Base-by-base conservation (phyloP, 805 yeast species). In the Candida incommunis region DNA sequence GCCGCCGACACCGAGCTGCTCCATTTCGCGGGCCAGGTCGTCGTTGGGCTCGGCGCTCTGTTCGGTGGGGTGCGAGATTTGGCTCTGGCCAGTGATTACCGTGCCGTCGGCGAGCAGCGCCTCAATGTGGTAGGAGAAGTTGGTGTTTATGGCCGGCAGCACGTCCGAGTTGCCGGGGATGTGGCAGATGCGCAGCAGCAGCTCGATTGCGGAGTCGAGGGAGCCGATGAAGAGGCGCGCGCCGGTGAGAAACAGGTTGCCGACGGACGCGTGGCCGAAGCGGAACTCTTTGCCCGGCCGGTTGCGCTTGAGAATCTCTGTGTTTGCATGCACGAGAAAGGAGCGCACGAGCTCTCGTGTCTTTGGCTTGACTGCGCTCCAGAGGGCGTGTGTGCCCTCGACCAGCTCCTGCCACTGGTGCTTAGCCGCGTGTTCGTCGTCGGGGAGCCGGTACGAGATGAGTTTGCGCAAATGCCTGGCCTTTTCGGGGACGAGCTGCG, bases 61-160 rank as follows among this genome's bases (percentile, higher is more conserved):
- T 18, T 31, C 37, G 9, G 37, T 5, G 1, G 97, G 97, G 62
- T 88, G 97, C 1, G 95, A 85, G 9, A 88, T 88, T 57, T 87
- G 95, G 2, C 90, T 80, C 60, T 88, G 97, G 11, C 97, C 97
- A 0, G 88, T 81, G 27, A 88, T 79, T 2, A 81, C 67, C 3
- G 72, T 67, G 2, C 94, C 95, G 60, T 84, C 74, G 26, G 66
- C 64, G 40, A 88, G 66, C 23, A 72, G 52, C 0, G 95, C 96
- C 43, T 90, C 78, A 23, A 88, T 86, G 55, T 87, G 94, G 51
- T 85, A 84, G 15, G 88, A 78, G 64, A 82, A 83, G 54, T 81
- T 84, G 5, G 95, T 82, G 55, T 82, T 85, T 34, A 87, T 66
- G 49, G 94, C 86, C 0, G 96, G 95, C 3, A 84, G 59, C 1